Evolutionary conservation across 2,329 filamentous ascomycete genomes (phyloP).

Genomic region (Aspergillus spinulosporus): DNA sequence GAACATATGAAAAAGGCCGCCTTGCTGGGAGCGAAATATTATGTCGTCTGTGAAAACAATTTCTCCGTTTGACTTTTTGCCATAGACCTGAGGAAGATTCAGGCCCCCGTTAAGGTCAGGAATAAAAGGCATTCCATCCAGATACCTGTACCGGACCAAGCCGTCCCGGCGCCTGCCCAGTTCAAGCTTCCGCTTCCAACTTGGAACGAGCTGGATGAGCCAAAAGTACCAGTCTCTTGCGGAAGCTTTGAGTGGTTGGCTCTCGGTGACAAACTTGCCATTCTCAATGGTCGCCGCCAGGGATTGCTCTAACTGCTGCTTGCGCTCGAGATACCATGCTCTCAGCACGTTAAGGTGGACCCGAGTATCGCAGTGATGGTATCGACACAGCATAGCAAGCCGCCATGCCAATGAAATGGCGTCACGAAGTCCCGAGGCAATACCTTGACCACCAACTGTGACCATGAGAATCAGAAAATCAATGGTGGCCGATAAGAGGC

Average conservation of each 20-base stretch:
- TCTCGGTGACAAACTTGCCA: conserved; percentile 35
- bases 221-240: conserved; percentile 37
- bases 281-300: conserved; percentile 38
- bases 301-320: conserved; percentile 41
- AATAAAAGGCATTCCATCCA: conserved; percentile 35
- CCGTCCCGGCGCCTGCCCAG: conserved; percentile 32
- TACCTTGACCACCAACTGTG: conserved; percentile 45
- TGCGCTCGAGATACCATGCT: conserved; percentile 40
- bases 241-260: conserved; percentile 31
- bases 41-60: conserved; percentile 36
- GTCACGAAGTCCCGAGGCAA: conserved; percentile 44
- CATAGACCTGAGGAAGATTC: conserved; percentile 10
- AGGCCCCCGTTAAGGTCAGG: conserved; percentile 31
- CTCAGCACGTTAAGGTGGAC: conserved; percentile 28
- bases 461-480: not conserved
- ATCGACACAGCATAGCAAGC: conserved; percentile 31
- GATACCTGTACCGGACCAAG: conserved; percentile 31
- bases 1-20: conserved; percentile 33
- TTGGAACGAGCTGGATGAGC: conserved; percentile 34
- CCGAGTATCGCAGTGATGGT: not conserved
- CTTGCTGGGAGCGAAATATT: conserved; percentile 30
- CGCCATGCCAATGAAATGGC: conserved; percentile 42
- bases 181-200: conserved; percentile 31
- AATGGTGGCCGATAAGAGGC: not conserved
- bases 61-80: not conserved